A percentile compares a stretch with the other conserved stretches of the same genome.
Evolutionary conservation across 2,329 filamentous ascomycete genomes (phyloP).

Genomic region (Calonectria ilicicola): DNA sequence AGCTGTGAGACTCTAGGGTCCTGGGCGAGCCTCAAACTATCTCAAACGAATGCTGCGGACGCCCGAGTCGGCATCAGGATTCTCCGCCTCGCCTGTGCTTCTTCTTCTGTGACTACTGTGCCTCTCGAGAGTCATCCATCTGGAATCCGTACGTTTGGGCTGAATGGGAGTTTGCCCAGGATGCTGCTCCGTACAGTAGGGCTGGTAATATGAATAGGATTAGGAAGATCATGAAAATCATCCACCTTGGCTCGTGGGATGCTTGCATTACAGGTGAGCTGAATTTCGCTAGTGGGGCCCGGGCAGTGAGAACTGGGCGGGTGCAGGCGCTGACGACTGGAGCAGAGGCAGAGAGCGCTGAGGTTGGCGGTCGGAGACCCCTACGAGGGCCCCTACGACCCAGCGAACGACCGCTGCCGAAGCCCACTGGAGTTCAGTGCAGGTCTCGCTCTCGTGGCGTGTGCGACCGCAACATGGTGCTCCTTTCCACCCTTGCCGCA

Average conservation of each 20-base stretch:
- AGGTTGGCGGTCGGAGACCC: slow-evolving; percentile 4
- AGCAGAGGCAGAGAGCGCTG: slow-evolving; percentile 4
- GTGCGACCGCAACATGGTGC: slow-evolving; percentile 5
- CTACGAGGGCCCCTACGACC: background rate
- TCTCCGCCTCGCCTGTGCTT: background rate
- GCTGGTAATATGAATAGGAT: slow-evolving; percentile 1
- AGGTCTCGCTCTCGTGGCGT: background rate
- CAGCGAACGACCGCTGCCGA: background rate
- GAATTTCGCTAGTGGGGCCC: slow-evolving; percentile 11
- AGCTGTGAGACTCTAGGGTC: slow-evolving; percentile 11
- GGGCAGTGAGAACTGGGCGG: slow-evolving; percentile 4
- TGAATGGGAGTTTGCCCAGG: background rate
- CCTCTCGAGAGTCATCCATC: background rate
- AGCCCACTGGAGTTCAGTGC: slow-evolving; percentile 19
- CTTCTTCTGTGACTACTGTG: background rate
- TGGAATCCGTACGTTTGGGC: background rate
- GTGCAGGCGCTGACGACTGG: slow-evolving; percentile 4
- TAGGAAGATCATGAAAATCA: slow-evolving; percentile 5
- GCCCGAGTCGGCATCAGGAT: background rate
- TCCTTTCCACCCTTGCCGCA: slow-evolving; percentile 38
- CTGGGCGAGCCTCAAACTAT: slow-evolving; percentile 8
- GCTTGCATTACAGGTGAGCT: slow-evolving; percentile 12
- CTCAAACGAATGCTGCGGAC: background rate
- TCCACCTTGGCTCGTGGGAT: background rate
- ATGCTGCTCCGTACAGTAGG: background rate